Conservation (phyloP, 495 filamentous ascomycete genomes). For the Cercophora sp. region DNA sequence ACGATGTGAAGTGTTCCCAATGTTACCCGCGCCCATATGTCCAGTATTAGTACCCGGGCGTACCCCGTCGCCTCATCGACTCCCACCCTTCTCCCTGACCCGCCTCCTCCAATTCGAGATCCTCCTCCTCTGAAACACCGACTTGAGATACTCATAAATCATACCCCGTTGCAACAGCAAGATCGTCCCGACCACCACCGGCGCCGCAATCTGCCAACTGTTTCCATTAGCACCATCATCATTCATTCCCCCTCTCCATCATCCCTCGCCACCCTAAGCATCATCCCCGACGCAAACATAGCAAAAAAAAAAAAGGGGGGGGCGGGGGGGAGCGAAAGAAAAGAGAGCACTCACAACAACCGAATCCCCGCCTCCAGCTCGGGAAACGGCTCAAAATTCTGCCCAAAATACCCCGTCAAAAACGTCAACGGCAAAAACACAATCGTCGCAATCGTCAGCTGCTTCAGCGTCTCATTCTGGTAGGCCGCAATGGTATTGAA, state of each 20-base stretch:
- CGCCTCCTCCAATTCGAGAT: slow-evolving; percentile 3
- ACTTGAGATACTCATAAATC: slow-evolving; percentile 3
- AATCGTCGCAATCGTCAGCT: slow-evolving; percentile 7
- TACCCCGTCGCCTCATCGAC: not conserved
- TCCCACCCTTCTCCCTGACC: not conserved
- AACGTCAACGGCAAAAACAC: slow-evolving; percentile 2
- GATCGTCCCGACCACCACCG: not conserved
- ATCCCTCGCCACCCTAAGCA: not conserved
- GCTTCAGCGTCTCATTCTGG: slow-evolving; percentile 4
- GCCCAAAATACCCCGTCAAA: slow-evolving; percentile 9
- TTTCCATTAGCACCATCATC: not conserved
- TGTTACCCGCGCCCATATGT: not conserved
- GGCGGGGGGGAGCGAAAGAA: no score
- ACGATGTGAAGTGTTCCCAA: not conserved
- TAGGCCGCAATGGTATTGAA: slow-evolving; percentile 6
- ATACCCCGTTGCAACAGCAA: slow-evolving; percentile 1
- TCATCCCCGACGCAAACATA: not conserved
- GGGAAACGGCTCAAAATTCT: slow-evolving; percentile 8
- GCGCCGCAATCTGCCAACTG: slow-evolving; percentile 3
- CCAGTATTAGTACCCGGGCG: not conserved
- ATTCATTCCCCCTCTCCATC: not conserved
- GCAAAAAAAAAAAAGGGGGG: not conserved
- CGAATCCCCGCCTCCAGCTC: not conserved
- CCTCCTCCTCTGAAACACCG: not conserved
- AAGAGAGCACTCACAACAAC: not conserved